Evolutionary conservation across 169 alveolate species (phyloP), one percentile per base, ranked within the genome.

Genomic region (Plasmodium coatneyi): DNA sequence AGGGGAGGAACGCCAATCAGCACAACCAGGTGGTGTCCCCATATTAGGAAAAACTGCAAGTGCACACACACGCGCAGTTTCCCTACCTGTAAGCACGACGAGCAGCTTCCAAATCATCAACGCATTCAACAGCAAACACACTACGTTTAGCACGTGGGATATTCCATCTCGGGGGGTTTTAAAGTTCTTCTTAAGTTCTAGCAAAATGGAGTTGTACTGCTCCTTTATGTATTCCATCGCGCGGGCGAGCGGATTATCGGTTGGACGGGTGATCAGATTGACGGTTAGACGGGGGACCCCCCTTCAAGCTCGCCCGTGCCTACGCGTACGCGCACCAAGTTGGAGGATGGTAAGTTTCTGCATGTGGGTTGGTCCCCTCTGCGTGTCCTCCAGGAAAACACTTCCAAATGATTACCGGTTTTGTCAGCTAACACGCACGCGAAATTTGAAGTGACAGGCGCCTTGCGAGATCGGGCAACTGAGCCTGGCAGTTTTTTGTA

Each of bases 61-160:
- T 78, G 30, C 39, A 78, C 54, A 34, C 54, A 78, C 54, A 78
- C 54, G 4, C 54, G 3, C n/a, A 10, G 60, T 7, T 52, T 10
- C 5, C 30, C 19, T 71, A 84, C 92, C 92, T 84, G 92, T 84
- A 7, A 43, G 30, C 10, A 72, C 79, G n/a, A 84, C 92, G 14
- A 84, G 56, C 9, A 84, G 60, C 66, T 84, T 84, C 92, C 92
- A 84, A n/a, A 84, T 71, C 92, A 84, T 84, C 83, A 84, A 72
- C 12, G 92, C 92, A 32, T 84, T 84, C 41, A 84, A 82, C 25
- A 84, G 66, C 79, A 84, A 72, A 6, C 92, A 84, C 78, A 39
- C 56, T 22, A 84, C 80, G 66, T 34, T 71, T 25, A 84, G 41
- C 6, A 84, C 22, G 52, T 84, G 92, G 7, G 84, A 84, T 72